phyloP scores from a whole-genome alignment of 2,329 filamentous ascomycete genomes.

The Blumeriella jaapii region DNA sequence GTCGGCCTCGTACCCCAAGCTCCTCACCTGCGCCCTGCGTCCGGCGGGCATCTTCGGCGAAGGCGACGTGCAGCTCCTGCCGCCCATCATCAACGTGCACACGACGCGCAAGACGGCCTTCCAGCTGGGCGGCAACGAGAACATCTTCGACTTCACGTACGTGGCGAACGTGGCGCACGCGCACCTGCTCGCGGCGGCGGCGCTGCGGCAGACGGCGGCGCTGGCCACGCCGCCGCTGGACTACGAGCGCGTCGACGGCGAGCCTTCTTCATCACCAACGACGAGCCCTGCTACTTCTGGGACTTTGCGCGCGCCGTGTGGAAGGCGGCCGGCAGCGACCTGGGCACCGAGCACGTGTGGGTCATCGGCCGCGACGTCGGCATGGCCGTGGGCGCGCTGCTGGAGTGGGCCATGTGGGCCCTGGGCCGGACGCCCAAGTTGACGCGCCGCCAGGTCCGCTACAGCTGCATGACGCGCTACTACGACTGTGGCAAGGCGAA shows the following conservation, averaged over 20 bases:
- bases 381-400: constrained; percentile 38
- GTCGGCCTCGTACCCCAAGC: constrained; percentile 32
- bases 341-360: constrained; percentile 44
- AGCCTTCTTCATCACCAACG: constrained; percentile 90
- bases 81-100: constrained; percentile 63
- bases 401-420: constrained; percentile 40
- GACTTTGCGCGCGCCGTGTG: constrained; percentile 75
- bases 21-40: constrained; percentile 72
- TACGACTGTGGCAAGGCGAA: constrained; percentile 69
- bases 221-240: constrained; percentile 47
- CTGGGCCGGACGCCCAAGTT: constrained; percentile 44
- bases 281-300: constrained; percentile 81
- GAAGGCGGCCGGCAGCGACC: constrained; percentile 44
- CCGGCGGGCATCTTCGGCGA: constrained; percentile 87
- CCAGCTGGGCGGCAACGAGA: constrained; percentile 66
- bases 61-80: constrained; percentile 67
- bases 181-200: constrained; percentile 64
- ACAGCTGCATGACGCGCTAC: constrained; percentile 65
- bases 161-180: constrained; percentile 62
- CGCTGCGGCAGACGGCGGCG: constrained; percentile 30
- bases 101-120: constrained; percentile 57
- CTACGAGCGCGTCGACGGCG: constrained; percentile 66
- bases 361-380: constrained; percentile 40
- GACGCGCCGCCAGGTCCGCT: constrained; percentile 36
- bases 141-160: constrained; percentile 62